phyloP scores from a whole-genome alignment of 1,284 basidiomycete species.

The Schizopora paradoxa region DNA sequence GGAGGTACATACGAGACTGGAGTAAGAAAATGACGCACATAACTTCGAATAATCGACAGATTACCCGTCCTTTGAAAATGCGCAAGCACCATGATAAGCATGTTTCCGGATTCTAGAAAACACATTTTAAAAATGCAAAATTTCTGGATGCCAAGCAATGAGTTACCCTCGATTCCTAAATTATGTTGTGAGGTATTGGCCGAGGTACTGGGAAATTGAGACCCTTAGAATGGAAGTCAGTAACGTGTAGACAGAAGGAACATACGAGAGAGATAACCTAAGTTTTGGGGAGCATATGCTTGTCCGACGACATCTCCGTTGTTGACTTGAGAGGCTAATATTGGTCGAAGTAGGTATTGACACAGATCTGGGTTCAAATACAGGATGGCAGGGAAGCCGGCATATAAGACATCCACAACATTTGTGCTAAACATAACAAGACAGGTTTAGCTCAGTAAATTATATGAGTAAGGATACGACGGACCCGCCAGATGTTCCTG shows the following conservation, averaged over 20 bases:
- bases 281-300: constrained; percentile 36
- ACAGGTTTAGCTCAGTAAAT: neutral
- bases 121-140: neutral
- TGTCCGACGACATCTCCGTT: constrained; percentile 22
- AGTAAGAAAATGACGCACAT: constrained; percentile 3
- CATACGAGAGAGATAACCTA: constrained; percentile 26
- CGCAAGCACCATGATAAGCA: constrained; percentile 38
- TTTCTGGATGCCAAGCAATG: constrained; percentile 1
- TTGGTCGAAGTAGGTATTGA: constrained; percentile 37
- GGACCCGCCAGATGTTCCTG: constrained; percentile 8
- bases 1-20: neutral
- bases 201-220: constrained; percentile 27
- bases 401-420: constrained; percentile 45
- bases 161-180: constrained; percentile 27
- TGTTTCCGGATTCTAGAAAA: constrained; percentile 33
- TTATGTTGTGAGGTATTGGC: constrained; percentile 19
- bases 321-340: constrained; percentile 38
- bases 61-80: constrained; percentile 35
- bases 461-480: neutral
- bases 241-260: neutral
- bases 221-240: too few relatives aligned
- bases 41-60: constrained; percentile 20
- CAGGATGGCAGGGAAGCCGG: constrained; percentile 41
- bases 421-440: constrained; percentile 34
- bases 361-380: constrained; percentile 41